Evolutionary conservation across 208 protist genomes (phyloP).

Genomic region (Lotmaria passim): DNA sequence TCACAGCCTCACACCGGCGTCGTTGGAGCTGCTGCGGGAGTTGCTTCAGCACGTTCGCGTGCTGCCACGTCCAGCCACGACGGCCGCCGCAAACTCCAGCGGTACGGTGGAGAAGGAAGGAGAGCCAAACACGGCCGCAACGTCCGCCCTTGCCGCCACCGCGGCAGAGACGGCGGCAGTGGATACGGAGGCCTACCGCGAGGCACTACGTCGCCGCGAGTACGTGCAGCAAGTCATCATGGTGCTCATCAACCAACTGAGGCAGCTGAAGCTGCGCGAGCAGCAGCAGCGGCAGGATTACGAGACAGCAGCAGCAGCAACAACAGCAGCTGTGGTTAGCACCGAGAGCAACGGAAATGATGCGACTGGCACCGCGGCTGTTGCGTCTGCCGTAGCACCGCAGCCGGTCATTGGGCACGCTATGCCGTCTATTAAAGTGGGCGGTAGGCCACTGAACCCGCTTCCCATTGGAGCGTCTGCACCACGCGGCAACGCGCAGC

Average conservation of each 20-base stretch:
- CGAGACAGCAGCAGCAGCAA: neutral
- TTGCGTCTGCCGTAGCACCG: neutral
- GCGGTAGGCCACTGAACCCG: constrained; percentile 11
- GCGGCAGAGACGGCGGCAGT: neutral
- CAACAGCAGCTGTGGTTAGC: neutral
- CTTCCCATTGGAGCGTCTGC: neutral
- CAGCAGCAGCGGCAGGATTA: constrained; percentile 29
- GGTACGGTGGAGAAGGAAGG: neutral
- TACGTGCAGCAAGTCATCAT: constrained; percentile 74
- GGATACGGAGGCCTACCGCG: constrained; percentile 32
- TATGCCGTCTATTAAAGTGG: constrained; percentile 11
- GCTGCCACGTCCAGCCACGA: constrained; percentile 24
- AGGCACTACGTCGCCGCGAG: constrained; percentile 42
- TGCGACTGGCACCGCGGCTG: too few relatives aligned
- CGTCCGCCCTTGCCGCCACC: neutral
- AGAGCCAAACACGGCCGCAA: neutral
- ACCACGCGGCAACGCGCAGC: neutral
- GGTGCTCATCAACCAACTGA: constrained; percentile 60
- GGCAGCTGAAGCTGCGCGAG: constrained; percentile 56
- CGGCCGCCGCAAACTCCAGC: neutral
- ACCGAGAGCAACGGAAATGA: too few relatives aligned
- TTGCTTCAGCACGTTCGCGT: constrained; percentile 63
- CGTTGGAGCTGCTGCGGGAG: constrained; percentile 62
- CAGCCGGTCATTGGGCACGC: constrained; percentile 17
- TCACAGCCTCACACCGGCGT: constrained; percentile 43